Percentiles rank a stretch among this genome's conserved stretches.
phyloP scores from a whole-genome alignment of 148 eudicot genomes.

The Gaultheria prostrata region DNA sequence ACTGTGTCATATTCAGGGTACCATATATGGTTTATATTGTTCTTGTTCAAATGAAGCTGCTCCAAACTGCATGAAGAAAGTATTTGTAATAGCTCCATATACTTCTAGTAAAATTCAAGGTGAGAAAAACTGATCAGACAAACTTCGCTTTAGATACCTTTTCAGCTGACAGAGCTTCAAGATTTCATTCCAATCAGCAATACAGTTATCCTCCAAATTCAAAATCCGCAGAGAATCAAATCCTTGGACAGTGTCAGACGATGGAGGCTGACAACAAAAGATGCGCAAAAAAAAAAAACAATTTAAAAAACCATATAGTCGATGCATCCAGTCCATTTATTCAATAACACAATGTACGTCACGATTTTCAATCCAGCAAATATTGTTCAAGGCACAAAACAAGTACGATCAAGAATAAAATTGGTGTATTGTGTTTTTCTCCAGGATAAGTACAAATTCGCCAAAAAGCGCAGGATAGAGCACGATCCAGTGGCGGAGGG shows the following conservation, averaged over 20 bases:
- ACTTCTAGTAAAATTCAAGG: background rate
- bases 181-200: slow-evolving; percentile 83
- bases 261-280: slow-evolving; percentile 44
- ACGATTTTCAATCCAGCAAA: background rate
- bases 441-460: background rate
- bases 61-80: slow-evolving; percentile 53
- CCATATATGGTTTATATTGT: slow-evolving; percentile 48
- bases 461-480: background rate
- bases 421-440: background rate
- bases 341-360: background rate
- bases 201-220: slow-evolving; percentile 77
- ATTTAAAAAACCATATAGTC: background rate
- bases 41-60: slow-evolving; percentile 85
- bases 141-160: slow-evolving; percentile 39
- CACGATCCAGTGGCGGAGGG: background rate
- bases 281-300: background rate
- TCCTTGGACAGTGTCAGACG: slow-evolving; percentile 62
- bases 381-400: background rate
- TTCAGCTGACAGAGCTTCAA: slow-evolving; percentile 62
- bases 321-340: slow-evolving; percentile 8
- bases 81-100: slow-evolving; percentile 13
- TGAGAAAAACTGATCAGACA: background rate
- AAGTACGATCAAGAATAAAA: background rate
- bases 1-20: slow-evolving; percentile 45
- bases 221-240: slow-evolving; percentile 63